phyloP scores from a whole-genome alignment of 306 rosid species.

The Malus asiatica region DNA sequence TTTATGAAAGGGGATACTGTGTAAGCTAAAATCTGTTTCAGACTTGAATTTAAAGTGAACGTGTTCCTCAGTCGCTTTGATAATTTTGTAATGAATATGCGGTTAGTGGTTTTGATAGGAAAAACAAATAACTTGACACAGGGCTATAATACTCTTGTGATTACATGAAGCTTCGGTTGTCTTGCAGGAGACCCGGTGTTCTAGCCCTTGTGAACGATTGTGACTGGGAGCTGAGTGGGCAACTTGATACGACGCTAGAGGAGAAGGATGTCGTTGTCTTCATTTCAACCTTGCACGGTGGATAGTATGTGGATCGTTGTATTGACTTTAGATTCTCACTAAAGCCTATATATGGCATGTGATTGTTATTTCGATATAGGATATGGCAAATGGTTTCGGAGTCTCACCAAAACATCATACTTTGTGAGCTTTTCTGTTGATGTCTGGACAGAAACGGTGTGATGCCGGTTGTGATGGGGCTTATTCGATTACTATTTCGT shows the following conservation, averaged over 20 bases:
- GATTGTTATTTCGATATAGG: no score
- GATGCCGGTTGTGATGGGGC: no score
- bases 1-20: constrained; percentile 93
- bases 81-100: not conserved
- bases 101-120: not conserved
- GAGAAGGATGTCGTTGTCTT: constrained; percentile 88
- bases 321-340: not conserved
- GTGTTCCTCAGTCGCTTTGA: not conserved
- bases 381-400: no score
- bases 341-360: no score
- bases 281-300: constrained; percentile 92
- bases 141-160: not conserved
- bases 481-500: no score
- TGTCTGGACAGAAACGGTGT: no score
- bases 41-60: not conserved
- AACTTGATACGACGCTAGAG: constrained; percentile 64
- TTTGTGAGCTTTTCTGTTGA: no score
- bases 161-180: constrained; percentile 6
- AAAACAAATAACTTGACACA: not conserved
- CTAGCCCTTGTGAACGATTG: constrained; percentile 91
- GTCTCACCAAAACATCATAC: no score
- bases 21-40: constrained; percentile 40
- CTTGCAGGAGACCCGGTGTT: constrained; percentile 90
- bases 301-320: constrained; percentile 31
- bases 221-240: constrained; percentile 95